Conservation (phyloP, 148 eudicot species). For the Nepenthes mirabilis region DNA sequence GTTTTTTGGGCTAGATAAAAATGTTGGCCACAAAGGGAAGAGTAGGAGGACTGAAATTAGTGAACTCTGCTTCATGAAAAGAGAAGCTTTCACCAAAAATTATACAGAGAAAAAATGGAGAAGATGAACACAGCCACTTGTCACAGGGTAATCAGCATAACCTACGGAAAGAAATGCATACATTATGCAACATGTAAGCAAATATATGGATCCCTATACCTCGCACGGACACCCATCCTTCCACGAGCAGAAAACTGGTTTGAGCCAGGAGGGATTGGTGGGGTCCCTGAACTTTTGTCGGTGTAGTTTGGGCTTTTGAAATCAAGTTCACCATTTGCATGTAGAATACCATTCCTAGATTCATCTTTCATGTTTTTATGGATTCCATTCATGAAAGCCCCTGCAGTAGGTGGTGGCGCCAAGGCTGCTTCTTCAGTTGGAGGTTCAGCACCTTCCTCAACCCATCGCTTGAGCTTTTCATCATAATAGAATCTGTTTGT, state of each 20-base stretch:
- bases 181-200: background rate
- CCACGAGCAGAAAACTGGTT: conserved; percentile 81
- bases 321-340: conserved; percentile 32
- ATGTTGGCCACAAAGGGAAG: background rate
- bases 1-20: background rate
- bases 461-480: conserved; percentile 85
- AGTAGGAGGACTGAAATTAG: no score
- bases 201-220: conserved; percentile 21
- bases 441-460: conserved; percentile 77
- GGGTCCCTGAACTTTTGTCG: conserved; percentile 45
- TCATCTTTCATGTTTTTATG: conserved; percentile 35
- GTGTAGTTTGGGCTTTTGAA: conserved; percentile 22
- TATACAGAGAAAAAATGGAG: background rate
- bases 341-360: conserved; percentile 16
- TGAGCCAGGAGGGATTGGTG: conserved; percentile 63
- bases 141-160: background rate
- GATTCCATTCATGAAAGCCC: conserved; percentile 42
- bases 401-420: conserved; percentile 67
- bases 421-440: conserved; percentile 61
- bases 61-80: no score
- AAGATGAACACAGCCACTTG: background rate
- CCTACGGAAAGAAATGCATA: background rate
- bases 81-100: background rate
- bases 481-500: conserved; percentile 71
- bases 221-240: conserved; percentile 67